These are phyloP conservation scores for Paspalum vaginatum DNA, from an alignment of 176 grass and related monocot genomes.

Conservation along the genomic window DNA sequence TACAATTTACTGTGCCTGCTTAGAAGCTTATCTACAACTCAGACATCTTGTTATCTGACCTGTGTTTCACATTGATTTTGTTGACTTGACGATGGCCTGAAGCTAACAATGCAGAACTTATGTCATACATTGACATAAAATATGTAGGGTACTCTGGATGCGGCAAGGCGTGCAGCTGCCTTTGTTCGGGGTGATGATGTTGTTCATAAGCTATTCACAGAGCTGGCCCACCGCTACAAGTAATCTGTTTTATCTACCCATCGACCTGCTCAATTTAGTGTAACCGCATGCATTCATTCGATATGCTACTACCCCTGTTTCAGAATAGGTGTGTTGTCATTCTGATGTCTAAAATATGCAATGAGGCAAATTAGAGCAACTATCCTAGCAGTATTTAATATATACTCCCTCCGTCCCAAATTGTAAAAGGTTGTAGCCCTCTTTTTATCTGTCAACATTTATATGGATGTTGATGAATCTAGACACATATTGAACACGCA, in stretches of 20 bases:
- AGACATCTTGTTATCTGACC: neutral
- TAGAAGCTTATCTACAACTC: neutral
- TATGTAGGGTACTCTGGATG: conserved; percentile 72
- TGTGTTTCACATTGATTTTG: conserved; percentile 5
- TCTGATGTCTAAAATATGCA: neutral
- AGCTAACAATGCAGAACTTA: neutral
- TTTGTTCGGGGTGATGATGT: conserved; percentile 96
- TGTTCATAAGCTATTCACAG: conserved; percentile 93
- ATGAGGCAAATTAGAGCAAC: neutral
- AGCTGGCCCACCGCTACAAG: conserved; percentile 90
- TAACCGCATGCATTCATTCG: neutral
- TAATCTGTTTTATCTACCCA: conserved; percentile 28
- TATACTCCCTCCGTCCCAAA: neutral
- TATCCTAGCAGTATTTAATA: neutral
- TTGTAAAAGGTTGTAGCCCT: no score
- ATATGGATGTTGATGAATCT: no score
- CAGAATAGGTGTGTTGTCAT: neutral
- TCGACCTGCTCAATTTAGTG: neutral
- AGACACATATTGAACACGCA: no score
- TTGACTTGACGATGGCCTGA: neutral
- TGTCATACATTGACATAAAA: conserved; percentile 18
- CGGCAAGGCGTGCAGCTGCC: conserved; percentile 65
- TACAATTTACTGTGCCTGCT: neutral
- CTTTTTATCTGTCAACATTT: no score
- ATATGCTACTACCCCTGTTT: neutral